Percentiles rank a stretch among this genome's conserved stretches.
phyloP scores from a whole-genome alignment of 768 basidiomycete genomes.

The Termitomyces sp. region DNA sequence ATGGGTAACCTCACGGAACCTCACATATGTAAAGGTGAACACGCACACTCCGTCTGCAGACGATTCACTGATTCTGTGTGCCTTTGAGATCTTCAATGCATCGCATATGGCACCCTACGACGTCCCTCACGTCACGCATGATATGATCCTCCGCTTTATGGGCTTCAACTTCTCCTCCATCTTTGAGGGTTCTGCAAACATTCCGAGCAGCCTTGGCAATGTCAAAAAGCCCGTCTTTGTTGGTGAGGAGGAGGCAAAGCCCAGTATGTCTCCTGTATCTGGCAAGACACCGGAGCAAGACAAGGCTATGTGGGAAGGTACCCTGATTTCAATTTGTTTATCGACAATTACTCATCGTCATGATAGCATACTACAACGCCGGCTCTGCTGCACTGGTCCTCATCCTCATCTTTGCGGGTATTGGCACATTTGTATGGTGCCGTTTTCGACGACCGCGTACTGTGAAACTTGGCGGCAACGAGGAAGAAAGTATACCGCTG shows the following conservation, averaged over 20 bases:
- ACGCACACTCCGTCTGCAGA: background rate
- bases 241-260: constrained; percentile 33
- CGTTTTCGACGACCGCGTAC: constrained; percentile 45
- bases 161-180: constrained; percentile 81
- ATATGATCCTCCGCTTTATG: constrained; percentile 99
- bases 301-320: constrained; percentile 90
- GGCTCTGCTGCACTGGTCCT: constrained; percentile 85
- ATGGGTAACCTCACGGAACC: constrained; percentile 84
- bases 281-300: constrained; percentile 70
- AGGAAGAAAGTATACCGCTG: constrained; percentile 72
- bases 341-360: background rate
- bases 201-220: constrained; percentile 76
- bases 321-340: constrained; percentile 7
- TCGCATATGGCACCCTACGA: constrained; percentile 97
- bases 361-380: constrained; percentile 87
- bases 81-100: constrained; percentile 72
- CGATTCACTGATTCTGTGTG: background rate
- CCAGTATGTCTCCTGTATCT: constrained; percentile 29
- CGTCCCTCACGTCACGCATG: constrained; percentile 81
- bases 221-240: constrained; percentile 60
- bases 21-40: constrained; percentile 87
- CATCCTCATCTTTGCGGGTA: constrained; percentile 57
- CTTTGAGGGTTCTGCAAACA: constrained; percentile 71
- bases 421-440: constrained; percentile 79
- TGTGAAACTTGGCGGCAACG: constrained; percentile 30